Base-by-base conservation (phyloP, 495 filamentous ascomycete species). In the Hypoxylon cercidicola region DNA sequence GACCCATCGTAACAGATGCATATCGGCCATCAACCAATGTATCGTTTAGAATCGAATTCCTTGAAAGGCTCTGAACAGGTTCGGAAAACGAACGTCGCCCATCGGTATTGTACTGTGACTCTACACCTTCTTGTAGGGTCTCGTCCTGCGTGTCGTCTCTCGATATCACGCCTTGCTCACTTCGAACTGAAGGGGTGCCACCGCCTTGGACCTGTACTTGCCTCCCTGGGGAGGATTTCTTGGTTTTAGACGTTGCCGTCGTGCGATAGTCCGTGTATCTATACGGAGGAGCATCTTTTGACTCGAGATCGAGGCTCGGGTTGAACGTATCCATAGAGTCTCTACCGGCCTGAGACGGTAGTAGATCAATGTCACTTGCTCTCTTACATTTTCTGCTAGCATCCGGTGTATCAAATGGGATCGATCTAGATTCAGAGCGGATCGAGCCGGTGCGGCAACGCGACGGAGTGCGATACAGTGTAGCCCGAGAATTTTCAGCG, bases 271-370 rank as follows among this genome's bases (percentile, higher is more conserved):
- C 48, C 11, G 62, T 57, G 35, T 68, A 73, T 4, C 62, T 66
- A 32, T 73, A 73, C 13, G 65, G 43, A 5, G 53, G 64, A 12
- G 52, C 55, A 12, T 69, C 64, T 39, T 55, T 69, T 4, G 59
- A 68, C 45, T 71, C 71, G 1, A 67, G 41, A 39, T 73, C 71
- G 10, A 71, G 71, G 25, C 44, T 72, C 3, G 69, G 66, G 30
- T 69, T 72, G 57, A 72, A 72, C 9, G 71, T 74, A 28, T 74
- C 71, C 47, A 74, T 65, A 6, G 71, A 72, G 3, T 74, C 71
- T 43, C 71, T 62, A 19, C 71, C 62, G 13, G 44, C 62, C 40
- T 74, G 71, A 5, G 71, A 74, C 20, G 71, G 71, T 6, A 74
- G 43, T 4, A 74, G 50, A 40, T 74, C 71, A 37, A 74, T 70